phyloP scores from a whole-genome alignment of 2,329 filamentous ascomycete genomes.

The Fusarium decemcellulare region DNA sequence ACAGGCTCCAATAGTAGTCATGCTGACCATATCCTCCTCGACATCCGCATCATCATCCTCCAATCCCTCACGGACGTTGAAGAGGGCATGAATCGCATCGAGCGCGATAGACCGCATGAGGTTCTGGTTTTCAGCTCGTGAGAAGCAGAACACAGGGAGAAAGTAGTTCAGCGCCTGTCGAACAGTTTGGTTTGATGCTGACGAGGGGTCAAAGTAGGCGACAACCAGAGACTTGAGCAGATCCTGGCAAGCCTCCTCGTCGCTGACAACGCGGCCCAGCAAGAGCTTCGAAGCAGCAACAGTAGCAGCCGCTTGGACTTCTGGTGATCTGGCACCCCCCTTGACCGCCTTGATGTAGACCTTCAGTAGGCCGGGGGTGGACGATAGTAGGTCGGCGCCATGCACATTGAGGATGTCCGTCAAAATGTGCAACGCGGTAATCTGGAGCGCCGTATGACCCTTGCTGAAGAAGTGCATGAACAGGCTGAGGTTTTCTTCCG shows the following conservation, averaged over 20 bases:
- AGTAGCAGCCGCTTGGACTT: conserved; percentile 86
- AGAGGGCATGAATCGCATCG: conserved; percentile 80
- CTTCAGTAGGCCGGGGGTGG: conserved; percentile 81
- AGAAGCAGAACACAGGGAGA: conserved; percentile 94
- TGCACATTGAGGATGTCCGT: conserved; percentile 94
- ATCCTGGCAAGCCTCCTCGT: conserved; percentile 75
- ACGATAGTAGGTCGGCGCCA: conserved; percentile 80
- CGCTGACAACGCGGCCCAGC: conserved; percentile 82
- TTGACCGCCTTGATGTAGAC: conserved; percentile 88
- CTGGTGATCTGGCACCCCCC: conserved; percentile 75
- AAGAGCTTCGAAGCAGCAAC: conserved; percentile 89
- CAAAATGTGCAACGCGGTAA: conserved; percentile 91
- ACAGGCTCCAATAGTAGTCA: conserved; percentile 84
- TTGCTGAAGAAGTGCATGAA: conserved; percentile 98
- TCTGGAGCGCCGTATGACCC: conserved; percentile 90
- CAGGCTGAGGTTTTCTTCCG: conserved; percentile 90
- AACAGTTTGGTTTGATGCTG: conserved; percentile 83
- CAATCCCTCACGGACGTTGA: conserved; percentile 78
- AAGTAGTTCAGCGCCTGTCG: conserved; percentile 94
- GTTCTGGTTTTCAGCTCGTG: conserved; percentile 83
- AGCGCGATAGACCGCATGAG: conserved; percentile 83
- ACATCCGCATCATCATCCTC: conserved; percentile 84
- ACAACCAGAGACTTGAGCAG: conserved; percentile 89
- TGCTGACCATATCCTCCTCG: conserved; percentile 82
- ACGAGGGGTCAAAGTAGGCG: conserved; percentile 91